Evolutionary conservation across 2,329 filamentous ascomycete species (phyloP).

Genomic region (Colletotrichum cereale): DNA sequence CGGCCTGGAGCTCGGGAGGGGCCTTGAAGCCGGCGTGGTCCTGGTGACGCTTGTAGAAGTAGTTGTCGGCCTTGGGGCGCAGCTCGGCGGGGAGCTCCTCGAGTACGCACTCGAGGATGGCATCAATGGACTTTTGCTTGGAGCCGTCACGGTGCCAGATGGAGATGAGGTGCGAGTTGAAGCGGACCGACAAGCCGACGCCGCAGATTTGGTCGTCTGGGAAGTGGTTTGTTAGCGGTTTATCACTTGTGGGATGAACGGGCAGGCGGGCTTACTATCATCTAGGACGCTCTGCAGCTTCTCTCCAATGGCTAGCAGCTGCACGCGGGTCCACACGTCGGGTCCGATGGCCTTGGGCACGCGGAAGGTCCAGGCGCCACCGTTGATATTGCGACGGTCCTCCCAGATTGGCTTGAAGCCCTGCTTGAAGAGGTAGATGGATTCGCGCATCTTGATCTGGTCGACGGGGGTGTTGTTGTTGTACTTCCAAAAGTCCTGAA

Average conservation of each 20-base stretch:
- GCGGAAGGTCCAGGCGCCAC: conserved; percentile 93
- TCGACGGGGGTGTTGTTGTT: conserved; percentile 85
- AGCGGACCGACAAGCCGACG: conserved; percentile 86
- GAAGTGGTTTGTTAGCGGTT: conserved; percentile 25
- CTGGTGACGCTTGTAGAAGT: conserved; percentile 90
- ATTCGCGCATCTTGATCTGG: conserved; percentile 81
- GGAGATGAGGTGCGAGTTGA: conserved; percentile 89
- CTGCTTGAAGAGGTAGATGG: conserved; percentile 83
- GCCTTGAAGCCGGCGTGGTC: conserved; percentile 87
- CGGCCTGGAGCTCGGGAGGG: conserved; percentile 69
- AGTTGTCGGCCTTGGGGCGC: conserved; percentile 76
- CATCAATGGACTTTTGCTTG: conserved; percentile 83
- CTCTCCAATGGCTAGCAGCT: conserved; percentile 87
- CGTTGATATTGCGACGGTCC: conserved; percentile 86
- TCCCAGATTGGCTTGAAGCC: conserved; percentile 85
- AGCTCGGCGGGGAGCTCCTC: conserved; percentile 80
- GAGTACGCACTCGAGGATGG: conserved; percentile 78
- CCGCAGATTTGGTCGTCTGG: conserved; percentile 91
- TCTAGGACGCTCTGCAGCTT: conserved; percentile 80
- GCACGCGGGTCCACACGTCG: conserved; percentile 85
- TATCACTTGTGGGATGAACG: neutral
- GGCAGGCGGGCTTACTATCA: conserved; percentile 63
- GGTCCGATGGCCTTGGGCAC: conserved; percentile 81
- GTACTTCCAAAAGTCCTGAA: conserved; percentile 88
- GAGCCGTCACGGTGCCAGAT: conserved; percentile 93